A percentile compares a stretch with the other conserved stretches of the same genome.
phyloP scores from a whole-genome alignment of 495 filamentous ascomycete genomes.

The Annulohypoxylon stygium region DNA sequence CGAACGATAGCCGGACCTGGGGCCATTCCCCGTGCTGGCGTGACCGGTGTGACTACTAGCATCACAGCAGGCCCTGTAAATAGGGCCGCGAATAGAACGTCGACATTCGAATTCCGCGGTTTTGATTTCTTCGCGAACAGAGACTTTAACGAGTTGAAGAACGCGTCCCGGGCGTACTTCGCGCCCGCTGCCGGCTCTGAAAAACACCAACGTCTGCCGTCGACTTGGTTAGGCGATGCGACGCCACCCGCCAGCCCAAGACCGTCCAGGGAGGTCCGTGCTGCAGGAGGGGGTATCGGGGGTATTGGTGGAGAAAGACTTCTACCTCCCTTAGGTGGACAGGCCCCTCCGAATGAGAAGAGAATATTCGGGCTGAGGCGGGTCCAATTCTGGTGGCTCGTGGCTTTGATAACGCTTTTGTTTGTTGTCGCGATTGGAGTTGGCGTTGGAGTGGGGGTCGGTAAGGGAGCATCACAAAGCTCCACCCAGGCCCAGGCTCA shows the following conservation, averaged over 20 bases:
- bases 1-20: conserved; percentile 1
- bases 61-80: not conserved
- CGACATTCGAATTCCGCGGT: conserved; percentile 48
- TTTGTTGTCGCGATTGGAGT: conserved; percentile 56
- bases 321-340: conserved; percentile 5
- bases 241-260: conserved; percentile 45
- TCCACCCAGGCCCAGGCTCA: conserved; percentile 12
- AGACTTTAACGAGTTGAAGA: conserved; percentile 48
- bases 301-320: not conserved
- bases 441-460: conserved; percentile 54
- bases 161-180: conserved; percentile 49
- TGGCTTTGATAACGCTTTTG: conserved; percentile 49
- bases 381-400: conserved; percentile 48
- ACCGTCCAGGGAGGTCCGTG: conserved; percentile 25
- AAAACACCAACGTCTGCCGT: conserved; percentile 40
- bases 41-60: conserved; percentile 13
- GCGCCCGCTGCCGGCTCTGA: conserved; percentile 27
- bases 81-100: conserved; percentile 19
- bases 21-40: not conserved
- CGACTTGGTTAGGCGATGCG: conserved; percentile 50
- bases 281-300: not conserved
- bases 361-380: conserved; percentile 47
- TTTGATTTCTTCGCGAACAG: conserved; percentile 51
- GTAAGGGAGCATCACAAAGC: conserved; percentile 21
- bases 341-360: conserved; percentile 14